Evolutionary conservation across 345 rosid species (phyloP), one percentile per base, ranked within the genome.

Genomic region (Linum lewisii): DNA sequence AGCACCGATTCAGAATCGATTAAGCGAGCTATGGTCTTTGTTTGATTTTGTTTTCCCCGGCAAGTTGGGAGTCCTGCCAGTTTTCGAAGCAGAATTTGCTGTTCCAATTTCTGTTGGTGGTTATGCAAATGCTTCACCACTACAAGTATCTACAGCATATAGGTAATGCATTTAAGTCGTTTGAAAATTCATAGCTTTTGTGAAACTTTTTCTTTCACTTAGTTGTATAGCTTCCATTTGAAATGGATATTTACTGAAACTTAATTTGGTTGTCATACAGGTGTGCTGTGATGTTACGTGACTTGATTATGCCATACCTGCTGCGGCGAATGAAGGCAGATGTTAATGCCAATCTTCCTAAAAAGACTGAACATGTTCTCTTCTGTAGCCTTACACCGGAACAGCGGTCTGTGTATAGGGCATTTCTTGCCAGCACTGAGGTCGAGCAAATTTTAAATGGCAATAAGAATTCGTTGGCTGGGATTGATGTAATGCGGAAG

Each of bases 31-130:
- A 24, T 93, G 99, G 97, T 93, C 97, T 67, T 72, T 93, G 69
- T 93, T 93, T 73, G 99, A 89, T 84, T 93, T 93, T 75, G 97
- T 93, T 66, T 93, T 93, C 77, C 99, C 99, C 24, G 97, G 99
- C 45, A 93, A 93, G 72, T 66, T 89, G 69, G 99, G 99, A 24
- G 97, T 93, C 49, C 69, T 93, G 72, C 99, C 95, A 36, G 97
- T 93, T 5, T 93, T 93, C 65, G 97, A 93, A 80, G 97, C 94
- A 62, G 97, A 93, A 76, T 93, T 93, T 74, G 78, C 97, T 20
- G 95, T 80, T 65, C 99, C 97, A 55, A 89, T 89, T 63, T 76
- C 99, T 54, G 95, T 93, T 53, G 97, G 97, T 64, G 99, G 99
- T 72, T 93, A 89, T 72, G 91, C 97, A 54, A 93, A 93, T 75